Conservation (phyloP, 1,284 basidiomycete species). For the Exobasidium cylindrosporum region DNA sequence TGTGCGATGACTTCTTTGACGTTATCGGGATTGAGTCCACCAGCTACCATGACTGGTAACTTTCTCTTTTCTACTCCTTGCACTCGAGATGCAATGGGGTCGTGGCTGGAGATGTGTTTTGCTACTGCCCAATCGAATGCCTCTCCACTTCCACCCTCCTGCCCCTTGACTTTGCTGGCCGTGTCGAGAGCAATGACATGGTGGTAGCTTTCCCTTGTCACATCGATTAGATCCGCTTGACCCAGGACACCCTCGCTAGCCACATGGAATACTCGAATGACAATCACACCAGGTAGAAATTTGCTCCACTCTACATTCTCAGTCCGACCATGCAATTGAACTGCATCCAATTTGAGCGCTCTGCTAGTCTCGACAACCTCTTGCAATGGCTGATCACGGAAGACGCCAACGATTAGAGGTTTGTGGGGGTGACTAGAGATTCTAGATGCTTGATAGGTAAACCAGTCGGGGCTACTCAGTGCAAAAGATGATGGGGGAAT, state of each 20-base stretch:
- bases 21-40: conserved; percentile 45
- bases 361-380: conserved; percentile 36
- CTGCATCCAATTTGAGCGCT: conserved; percentile 42
- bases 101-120: conserved; percentile 20
- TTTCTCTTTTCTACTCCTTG: conserved; percentile 17
- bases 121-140: conserved; percentile 47
- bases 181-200: conserved; percentile 49
- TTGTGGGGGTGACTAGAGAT: conserved; percentile 28
- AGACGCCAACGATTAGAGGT: conserved; percentile 52
- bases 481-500: not conserved
- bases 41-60: conserved; percentile 45
- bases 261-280: conserved; percentile 50
- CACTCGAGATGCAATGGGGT: conserved; percentile 23
- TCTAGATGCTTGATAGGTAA: conserved; percentile 32
- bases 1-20: conserved; percentile 32
- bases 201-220: conserved; percentile 42
- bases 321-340: conserved; percentile 50
- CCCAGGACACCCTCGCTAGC: conserved; percentile 12
- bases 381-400: conserved; percentile 48
- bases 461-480: conserved; percentile 32
- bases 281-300: conserved; percentile 46
- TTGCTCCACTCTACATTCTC: conserved; percentile 49
- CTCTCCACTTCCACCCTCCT: conserved; percentile 42
- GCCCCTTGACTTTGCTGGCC: conserved; percentile 20
- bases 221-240: conserved; percentile 30